Evolutionary conservation across 1,284 basidiomycete genomes (phyloP), one percentile per base, ranked within the genome.

Genomic region (Heterobasidion occidentale): DNA sequence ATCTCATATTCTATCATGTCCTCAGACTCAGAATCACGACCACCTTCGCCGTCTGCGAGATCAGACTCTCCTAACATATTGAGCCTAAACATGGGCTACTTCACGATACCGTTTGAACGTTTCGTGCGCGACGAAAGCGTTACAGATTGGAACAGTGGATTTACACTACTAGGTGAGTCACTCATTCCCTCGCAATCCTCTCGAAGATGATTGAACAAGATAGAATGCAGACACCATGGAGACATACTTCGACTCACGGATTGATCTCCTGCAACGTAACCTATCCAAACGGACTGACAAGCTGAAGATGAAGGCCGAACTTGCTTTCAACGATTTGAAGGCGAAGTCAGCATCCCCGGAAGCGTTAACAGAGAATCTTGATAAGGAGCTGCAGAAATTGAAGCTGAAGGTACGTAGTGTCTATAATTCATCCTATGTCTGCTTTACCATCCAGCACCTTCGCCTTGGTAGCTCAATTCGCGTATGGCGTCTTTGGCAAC

Each of bases 241-340:
- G 69, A 94, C 91, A 1, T 94, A 86, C 67, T 92, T 90, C 64
- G 92, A 96, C 71, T 93, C 94, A 2, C 86, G 91, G 61, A 76
- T 97, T 60, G 94, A 97, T 70, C 80, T 97, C 1, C 75, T 95
- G 42, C 92, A 96, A 66, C 84, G 94, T 44, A 84, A 85, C 56
- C 80, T 95, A 36, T 88, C 92, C 70, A 92, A 90, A 57, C 92
- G 93, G 63, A 86, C 90, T 57, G 88, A 92, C 59, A 79, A 83
- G 56, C 77, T 96, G 59, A 92, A 90, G 73, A 74, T 80, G 67
- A 84, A 83, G 63, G 92, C 93, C 0, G 90, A 89, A 59, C 79
- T 81, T 54, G 76, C 81, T 2, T 68, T 84, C 15, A 71, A 73
- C 46, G 68, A 71, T 44, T 75, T 84, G 65, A 87, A 86, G 71